These are phyloP conservation scores for Monosporozyma unispora DNA, from an alignment of 805 yeast genomes.

Conservation along the genomic window DNA sequence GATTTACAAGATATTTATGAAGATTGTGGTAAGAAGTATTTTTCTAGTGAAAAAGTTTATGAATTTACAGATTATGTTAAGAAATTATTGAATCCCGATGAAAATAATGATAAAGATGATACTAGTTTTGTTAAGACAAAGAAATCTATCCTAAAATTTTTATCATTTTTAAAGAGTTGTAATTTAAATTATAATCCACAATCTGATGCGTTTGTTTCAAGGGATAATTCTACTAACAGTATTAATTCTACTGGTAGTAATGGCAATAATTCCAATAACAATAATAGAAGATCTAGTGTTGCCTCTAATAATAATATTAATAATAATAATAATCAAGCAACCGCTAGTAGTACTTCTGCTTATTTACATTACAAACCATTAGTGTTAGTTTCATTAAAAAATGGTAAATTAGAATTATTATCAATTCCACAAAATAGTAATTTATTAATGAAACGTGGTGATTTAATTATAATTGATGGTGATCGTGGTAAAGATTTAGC, in stretches of 20 bases:
- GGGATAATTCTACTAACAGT: slow-evolving; percentile 9
- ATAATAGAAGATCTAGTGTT: slow-evolving; percentile 1
- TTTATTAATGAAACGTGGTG: slow-evolving; percentile 46
- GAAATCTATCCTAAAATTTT: slow-evolving; percentile 29
- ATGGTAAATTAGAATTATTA: slow-evolving; percentile 61
- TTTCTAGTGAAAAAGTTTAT: slow-evolving; percentile 38
- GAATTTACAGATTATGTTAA: slow-evolving; percentile 33
- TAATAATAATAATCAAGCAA: neutral
- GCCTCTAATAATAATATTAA: neutral
- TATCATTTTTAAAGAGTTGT: slow-evolving; percentile 35
- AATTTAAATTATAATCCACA: slow-evolving; percentile 37
- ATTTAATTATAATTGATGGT: slow-evolving; percentile 72
- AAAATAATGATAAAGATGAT: slow-evolving; percentile 5
- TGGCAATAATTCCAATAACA: neutral
- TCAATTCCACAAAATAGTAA: slow-evolving; percentile 62
- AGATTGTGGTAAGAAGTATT: slow-evolving; percentile 44
- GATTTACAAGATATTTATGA: slow-evolving; percentile 43
- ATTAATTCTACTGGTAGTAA: neutral
- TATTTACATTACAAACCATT: slow-evolving; percentile 32
- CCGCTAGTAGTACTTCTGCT: slow-evolving; percentile 11
- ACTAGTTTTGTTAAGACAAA: slow-evolving; percentile 9
- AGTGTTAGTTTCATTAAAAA: slow-evolving; percentile 45
- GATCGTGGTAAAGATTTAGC: slow-evolving; percentile 78
- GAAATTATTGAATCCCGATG: slow-evolving; percentile 9
- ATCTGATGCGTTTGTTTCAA: slow-evolving; percentile 28